Base-by-base conservation (phyloP, 2,329 filamentous ascomycete genomes). In the Cladophialophora exuberans region DNA sequence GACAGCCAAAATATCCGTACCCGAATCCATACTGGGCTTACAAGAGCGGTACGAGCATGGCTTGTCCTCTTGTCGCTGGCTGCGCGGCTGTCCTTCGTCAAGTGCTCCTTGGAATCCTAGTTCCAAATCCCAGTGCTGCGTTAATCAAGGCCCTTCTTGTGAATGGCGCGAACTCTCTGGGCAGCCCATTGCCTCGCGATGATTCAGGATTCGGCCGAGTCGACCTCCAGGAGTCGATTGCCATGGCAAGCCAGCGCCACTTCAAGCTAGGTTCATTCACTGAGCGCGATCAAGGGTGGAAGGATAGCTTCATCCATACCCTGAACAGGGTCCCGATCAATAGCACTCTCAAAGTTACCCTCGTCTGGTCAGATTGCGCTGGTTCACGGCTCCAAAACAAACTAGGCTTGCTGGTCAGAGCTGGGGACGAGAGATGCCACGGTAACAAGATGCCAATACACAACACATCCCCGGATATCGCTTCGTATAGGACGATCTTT, bases 91-190 rank as follows among this genome's bases (percentile, higher is more conserved):
- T 62, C 9, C 23, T 66, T 9, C 61, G 64, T 23, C 52, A 66
- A 50, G 41, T 53, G 1, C 51, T 66, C 2, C 25, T 54, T 17
- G n/a, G 6, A 1, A 6, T 20, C 9, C 20, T 20, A 2, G 35
- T 26, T n/a, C n/a, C 20, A n/a, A 49, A 25, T n/a, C 62, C 64
- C n/a, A 64, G 36, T 15, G 63, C 59, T n/a, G 57, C 64, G 0
- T 52, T 66, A 26, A 51, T 66, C 41, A 66, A 66, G 53, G 64
- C 64, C 22, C 56, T 66, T 23, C 61, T 66, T 20, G 62, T 66
- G 41, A 64, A 66, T 46, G 64, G 64, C 25, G 62, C 64, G 1
- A 52, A 62, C 11, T 39, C 61, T n/a, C 43, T 43, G 13, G 61
- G 59, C 17, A 57, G 61, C 22, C 63, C 62, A 43, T 30, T 57